These are phyloP conservation scores for Sporodiniella umbellata DNA, from an alignment of 371 early-diverging fungal genomes.

Conservation along the genomic window DNA sequence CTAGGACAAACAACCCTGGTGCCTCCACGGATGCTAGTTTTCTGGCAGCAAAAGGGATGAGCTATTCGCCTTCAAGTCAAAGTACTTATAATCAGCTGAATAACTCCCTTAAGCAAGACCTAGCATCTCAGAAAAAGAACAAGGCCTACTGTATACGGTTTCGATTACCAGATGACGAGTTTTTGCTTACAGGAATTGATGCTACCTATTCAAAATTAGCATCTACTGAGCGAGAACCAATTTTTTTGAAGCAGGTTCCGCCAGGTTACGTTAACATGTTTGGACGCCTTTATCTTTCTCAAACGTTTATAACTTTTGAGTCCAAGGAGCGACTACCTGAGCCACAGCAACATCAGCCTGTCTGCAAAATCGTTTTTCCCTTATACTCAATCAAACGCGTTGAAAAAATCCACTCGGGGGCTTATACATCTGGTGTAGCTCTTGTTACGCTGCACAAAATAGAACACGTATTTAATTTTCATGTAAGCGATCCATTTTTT, in stretches of 20 bases:
- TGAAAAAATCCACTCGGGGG: conserved; percentile 65
- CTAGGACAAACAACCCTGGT: conserved; percentile 66
- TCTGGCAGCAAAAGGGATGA: conserved; percentile 2
- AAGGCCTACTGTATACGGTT: conserved; percentile 67
- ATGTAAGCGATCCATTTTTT: conserved; percentile 18
- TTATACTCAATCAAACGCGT: conserved; percentile 88
- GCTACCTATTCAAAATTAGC: conserved; percentile 45
- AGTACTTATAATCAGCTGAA: conserved; percentile 21
- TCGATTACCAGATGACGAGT: conserved; percentile 64
- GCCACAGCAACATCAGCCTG: conserved; percentile 40
- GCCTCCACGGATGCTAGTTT: conserved; percentile 29
- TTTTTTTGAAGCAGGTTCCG: conserved; percentile 18
- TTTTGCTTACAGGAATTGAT: conserved; percentile 54
- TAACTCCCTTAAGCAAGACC: conserved; percentile 59
- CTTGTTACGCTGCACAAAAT: conserved; percentile 64
- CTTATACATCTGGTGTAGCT: conserved; percentile 35
- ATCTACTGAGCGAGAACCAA: conserved; percentile 2
- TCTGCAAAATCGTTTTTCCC: conserved; percentile 78
- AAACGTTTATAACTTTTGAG: conserved; percentile 61
- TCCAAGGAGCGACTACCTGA: conserved; percentile 52
- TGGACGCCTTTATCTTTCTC: conserved; percentile 80
- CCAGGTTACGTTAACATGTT: conserved; percentile 18
- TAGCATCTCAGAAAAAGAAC: conserved; percentile 73
- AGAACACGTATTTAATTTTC: conserved; percentile 52
- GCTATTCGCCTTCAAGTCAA: too few relatives aligned